phyloP scores from a whole-genome alignment of 1,139 yeast genomes.

The Taphrina pruni region DNA sequence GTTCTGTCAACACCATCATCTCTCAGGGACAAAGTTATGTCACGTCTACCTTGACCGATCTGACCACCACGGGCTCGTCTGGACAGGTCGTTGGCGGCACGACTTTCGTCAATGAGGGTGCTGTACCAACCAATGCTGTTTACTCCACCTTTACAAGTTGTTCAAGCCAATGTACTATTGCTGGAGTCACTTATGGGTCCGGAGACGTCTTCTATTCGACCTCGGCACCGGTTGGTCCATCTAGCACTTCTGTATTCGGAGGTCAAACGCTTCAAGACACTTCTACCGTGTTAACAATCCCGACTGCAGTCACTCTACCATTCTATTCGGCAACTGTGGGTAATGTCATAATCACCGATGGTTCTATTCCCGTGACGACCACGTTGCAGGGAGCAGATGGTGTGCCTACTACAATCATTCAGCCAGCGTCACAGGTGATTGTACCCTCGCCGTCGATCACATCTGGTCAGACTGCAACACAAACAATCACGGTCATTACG shows the following conservation, averaged over 20 bases:
- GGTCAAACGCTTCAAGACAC: slow-evolving; percentile 28
- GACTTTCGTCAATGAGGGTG: slow-evolving; percentile 28
- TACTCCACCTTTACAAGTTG: slow-evolving; percentile 29
- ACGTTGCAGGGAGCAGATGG: slow-evolving; percentile 21
- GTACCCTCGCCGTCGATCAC: background rate
- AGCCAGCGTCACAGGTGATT: slow-evolving; percentile 18
- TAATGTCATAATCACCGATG: slow-evolving; percentile 20
- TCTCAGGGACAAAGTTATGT: slow-evolving; percentile 29
- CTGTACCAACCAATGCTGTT: slow-evolving; percentile 17
- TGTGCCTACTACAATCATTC: slow-evolving; percentile 22
- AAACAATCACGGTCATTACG: background rate
- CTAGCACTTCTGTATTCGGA: slow-evolving; percentile 18
- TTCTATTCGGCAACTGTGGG: slow-evolving; percentile 24
- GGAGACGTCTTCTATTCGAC: slow-evolving; percentile 32
- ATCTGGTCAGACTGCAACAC: background rate
- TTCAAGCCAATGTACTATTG: slow-evolving; percentile 22
- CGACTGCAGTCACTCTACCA: slow-evolving; percentile 17
- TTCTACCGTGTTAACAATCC: slow-evolving; percentile 6
- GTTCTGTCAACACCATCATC: slow-evolving; percentile 27
- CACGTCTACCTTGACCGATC: slow-evolving; percentile 11
- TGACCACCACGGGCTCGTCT: slow-evolving; percentile 11
- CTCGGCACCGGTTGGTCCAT: slow-evolving; percentile 17
- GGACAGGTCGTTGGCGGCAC: slow-evolving; percentile 35
- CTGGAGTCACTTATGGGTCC: slow-evolving; percentile 17
- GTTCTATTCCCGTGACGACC: slow-evolving; percentile 17